Conservation (phyloP, 2,329 filamentous ascomycete genomes). For the Plectosphaerella cucumerina region DNA sequence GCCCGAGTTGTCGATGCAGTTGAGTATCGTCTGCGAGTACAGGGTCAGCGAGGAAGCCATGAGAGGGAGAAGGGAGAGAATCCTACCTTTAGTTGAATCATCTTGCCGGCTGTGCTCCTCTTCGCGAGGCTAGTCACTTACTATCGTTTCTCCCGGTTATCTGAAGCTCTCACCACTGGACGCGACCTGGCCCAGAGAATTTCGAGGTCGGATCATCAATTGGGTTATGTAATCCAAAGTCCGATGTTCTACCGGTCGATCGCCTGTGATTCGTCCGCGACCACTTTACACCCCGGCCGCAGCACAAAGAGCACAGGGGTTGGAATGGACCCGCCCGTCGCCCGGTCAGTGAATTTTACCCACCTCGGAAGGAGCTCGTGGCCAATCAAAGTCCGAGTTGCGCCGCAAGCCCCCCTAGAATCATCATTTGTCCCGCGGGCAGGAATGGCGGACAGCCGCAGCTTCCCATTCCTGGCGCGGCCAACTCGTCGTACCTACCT, state of each 20-base stretch:
- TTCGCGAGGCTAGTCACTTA: constrained; percentile 6
- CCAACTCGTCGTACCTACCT: neutral
- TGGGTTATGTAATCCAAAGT: neutral
- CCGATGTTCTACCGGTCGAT: neutral
- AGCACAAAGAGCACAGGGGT: neutral
- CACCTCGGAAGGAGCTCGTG: neutral
- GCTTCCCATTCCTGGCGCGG: neutral
- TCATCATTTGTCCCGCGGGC: neutral
- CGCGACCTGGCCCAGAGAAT: constrained; percentile 9
- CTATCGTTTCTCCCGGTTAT: constrained; percentile 4
- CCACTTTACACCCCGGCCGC: neutral
- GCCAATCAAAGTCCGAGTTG: neutral
- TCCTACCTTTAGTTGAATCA: constrained; percentile 85
- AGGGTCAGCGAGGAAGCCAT: neutral
- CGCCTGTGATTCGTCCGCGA: neutral
- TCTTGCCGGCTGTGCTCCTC: constrained; percentile 43
- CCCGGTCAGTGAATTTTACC: neutral
- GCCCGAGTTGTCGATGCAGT: constrained; percentile 99
- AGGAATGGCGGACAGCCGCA: neutral
- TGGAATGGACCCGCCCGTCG: neutral
- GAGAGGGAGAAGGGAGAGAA: neutral
- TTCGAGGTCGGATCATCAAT: constrained; percentile 2
- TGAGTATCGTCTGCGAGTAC: constrained; percentile 75
- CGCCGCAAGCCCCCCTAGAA: neutral
- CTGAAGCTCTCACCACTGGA: constrained; percentile 10